These are phyloP conservation scores for Eimeria maxima DNA, from an alignment of 169 alveolate species.

Conservation along the genomic window DNA sequence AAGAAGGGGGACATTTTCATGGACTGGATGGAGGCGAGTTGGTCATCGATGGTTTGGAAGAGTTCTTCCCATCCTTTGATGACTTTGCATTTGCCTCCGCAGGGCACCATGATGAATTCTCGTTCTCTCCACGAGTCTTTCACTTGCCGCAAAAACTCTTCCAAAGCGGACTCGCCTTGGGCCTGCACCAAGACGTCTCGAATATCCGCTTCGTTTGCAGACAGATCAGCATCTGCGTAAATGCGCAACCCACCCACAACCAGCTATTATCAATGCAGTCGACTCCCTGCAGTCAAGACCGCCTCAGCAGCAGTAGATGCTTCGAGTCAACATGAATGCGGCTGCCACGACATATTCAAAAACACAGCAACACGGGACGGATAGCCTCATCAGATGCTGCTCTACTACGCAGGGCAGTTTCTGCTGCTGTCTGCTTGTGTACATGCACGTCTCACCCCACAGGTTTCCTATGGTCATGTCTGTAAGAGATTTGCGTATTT, in stretches of 20 bases:
- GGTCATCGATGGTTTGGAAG: conserved; percentile 97
- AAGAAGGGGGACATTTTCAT: conserved; percentile 98
- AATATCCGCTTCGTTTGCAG: conserved; percentile 86
- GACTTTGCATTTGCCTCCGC: conserved; percentile 96
- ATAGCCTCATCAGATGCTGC: background rate
- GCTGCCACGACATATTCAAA: background rate
- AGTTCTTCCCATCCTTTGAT: conserved; percentile 99
- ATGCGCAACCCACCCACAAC: background rate
- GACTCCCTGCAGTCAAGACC: background rate
- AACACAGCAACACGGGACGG: background rate
- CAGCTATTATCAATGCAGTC: background rate
- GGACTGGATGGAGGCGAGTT: conserved; percentile 95
- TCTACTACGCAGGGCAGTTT: background rate
- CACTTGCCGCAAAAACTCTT: conserved; percentile 93
- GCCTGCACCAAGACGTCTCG: conserved; percentile 96
- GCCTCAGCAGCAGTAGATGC: background rate
- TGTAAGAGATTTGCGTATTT: conserved; percentile 87
- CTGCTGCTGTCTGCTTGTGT: background rate
- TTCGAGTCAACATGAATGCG: background rate
- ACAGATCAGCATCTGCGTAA: conserved; percentile 85
- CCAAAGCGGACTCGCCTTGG: conserved; percentile 98
- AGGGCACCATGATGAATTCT: conserved; percentile 94
- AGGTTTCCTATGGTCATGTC: conserved; percentile 95
- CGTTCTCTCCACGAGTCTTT: conserved; percentile 95
- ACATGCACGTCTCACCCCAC: conserved; percentile 89